These are phyloP conservation scores for Melaleuca quinquenervia DNA, from an alignment of 345 rosid species.

Conservation along the genomic window DNA sequence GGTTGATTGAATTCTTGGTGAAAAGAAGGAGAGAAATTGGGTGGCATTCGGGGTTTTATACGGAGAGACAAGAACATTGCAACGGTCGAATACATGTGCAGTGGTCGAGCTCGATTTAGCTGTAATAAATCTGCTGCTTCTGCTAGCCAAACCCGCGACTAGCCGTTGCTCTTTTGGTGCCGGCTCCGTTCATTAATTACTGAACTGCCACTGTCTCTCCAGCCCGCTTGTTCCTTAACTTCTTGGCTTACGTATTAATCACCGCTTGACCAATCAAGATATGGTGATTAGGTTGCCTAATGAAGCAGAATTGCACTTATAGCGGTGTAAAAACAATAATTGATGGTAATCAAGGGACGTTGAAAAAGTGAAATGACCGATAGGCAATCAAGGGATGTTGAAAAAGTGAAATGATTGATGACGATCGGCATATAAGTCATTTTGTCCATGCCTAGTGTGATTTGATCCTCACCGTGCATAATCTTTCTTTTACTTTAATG, in stretches of 20 bases:
- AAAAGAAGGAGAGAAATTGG: background rate
- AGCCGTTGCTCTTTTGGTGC: background rate
- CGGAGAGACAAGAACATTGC: background rate
- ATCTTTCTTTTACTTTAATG: background rate
- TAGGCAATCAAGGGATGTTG: background rate
- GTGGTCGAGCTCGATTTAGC: background rate
- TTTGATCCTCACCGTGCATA: fast-evolving
- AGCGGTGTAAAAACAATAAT: background rate
- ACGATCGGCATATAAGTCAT: background rate
- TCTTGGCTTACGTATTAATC: background rate
- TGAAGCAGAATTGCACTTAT: background rate
- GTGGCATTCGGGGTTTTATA: background rate
- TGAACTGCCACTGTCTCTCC: background rate
- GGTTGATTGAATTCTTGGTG: background rate
- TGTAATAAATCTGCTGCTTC: background rate
- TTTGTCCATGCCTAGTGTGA: background rate
- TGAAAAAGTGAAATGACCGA: background rate
- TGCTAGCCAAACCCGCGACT: background rate
- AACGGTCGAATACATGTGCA: background rate
- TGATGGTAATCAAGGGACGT: background rate
- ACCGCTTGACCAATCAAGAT: background rate
- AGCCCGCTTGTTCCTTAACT: background rate
- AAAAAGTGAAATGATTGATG: background rate
- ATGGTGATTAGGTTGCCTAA: background rate
- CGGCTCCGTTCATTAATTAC: background rate